Conservation (phyloP, 306 rosid genomes). For the Casuarina cunninghamiana region DNA sequence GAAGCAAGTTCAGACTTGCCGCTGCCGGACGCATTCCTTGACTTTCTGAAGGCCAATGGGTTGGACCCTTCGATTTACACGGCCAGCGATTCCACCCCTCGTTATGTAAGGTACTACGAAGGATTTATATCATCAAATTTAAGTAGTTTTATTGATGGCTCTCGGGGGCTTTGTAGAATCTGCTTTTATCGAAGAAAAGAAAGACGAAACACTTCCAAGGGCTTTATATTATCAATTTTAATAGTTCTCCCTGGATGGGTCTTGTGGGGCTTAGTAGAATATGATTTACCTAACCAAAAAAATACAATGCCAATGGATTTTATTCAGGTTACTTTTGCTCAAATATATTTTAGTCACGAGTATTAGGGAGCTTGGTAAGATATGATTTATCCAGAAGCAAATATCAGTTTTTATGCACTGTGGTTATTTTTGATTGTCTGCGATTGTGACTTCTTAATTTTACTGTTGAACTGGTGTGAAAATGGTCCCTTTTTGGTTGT, state of each 20-base stretch:
- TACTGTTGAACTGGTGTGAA: background rate
- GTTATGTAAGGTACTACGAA: constrained; percentile 68
- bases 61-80: constrained; percentile 73
- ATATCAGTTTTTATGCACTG: too few relatives aligned
- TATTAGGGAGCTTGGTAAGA: too few relatives aligned
- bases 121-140: background rate
- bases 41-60: constrained; percentile 62
- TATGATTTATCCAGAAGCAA: too few relatives aligned
- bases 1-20: constrained; percentile 41
- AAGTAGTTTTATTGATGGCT: background rate
- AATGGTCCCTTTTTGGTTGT: background rate
- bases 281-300: too few relatives aligned
- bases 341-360: too few relatives aligned
- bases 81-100: constrained; percentile 64
- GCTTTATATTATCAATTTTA: too few relatives aligned
- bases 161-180: background rate
- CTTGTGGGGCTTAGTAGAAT: too few relatives aligned
- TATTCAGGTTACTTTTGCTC: too few relatives aligned
- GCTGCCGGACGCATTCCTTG: constrained; percentile 62
- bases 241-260: too few relatives aligned
- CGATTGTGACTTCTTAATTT: background rate
- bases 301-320: background rate
- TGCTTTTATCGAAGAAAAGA: background rate
- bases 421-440: background rate
- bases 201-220: background rate